Evolutionary conservation across 2,329 filamentous ascomycete genomes (phyloP), one percentile per base, ranked within the genome.

Genomic region (Aspergillus pseudoterreus): DNA sequence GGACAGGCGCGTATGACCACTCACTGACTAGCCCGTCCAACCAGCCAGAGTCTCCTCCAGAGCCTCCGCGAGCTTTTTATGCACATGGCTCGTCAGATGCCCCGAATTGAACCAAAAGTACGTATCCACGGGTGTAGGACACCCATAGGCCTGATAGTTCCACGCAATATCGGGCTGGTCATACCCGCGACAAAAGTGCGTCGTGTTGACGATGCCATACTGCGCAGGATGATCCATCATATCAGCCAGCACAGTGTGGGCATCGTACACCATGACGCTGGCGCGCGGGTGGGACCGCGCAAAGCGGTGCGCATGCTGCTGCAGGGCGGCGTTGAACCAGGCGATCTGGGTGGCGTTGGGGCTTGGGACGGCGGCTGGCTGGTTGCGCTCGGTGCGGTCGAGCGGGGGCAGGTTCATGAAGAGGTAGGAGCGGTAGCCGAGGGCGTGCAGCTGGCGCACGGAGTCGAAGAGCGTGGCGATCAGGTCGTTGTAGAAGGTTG

Each of bases 381-480:
- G 61, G 43, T 75, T 75, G 14, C 65, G 65, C 1, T 69, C 68
- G 4, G 71, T 75, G 10, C 75, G 71, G 55, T 81, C 73, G 1
- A 81, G 61, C 0, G 79, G 78, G 1, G 79, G 78, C 2, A 81
- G 65, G 41, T 79, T 78, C 63, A 82, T 64, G 55, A 82, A 75
- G 6, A 82, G 62, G 51, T 74, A 78, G 21, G 75, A 69, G 3
- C 63, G 60, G 56, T 77, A 79, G 0, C 78, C 77, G 0, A 73
- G 65, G 0, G 61, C 46, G 47, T 74, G 74, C 4, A 81, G 61
- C 0, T 64, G 66, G 21, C 71, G 62, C 8, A 78, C 67, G 14
- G 71, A 69, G 12, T 64, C 52, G 50, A 80, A 76, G 1, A 78
- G 65, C 0, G 71, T 67, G 3, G 47, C 47, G 33, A 76, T 70